Base-by-base conservation (phyloP, 148 eudicot genomes). In the Beta vulgaris region DNA sequence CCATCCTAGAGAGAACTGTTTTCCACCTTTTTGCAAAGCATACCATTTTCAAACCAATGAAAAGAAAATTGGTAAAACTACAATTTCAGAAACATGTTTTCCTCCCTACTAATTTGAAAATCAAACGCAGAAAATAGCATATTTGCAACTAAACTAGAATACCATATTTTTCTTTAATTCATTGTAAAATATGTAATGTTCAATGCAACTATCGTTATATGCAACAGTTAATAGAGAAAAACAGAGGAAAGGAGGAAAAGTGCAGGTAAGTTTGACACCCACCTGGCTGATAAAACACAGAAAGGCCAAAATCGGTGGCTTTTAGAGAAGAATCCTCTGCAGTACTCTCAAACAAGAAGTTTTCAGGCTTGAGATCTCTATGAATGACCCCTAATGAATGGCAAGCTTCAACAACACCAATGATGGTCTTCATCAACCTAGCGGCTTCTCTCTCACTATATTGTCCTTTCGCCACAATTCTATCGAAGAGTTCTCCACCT, bases 361-460 rank as follows among this genome's bases (percentile, higher is more conserved):
- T 90, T 82, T 90, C 93, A 53, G 93, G 93, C 80, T 89, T 89
- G 26, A 89, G 86, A 84, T 89, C 93, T 67, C 91, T 84, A 78
- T 90, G 93, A 84, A 90, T 84, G 18, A 90, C 93, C 13, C 93
- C 93, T 31, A 87, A 75, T 26, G 93, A 90, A 83, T 90, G 93
- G 58, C 93, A 90, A 77, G 80, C 83, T 72, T 90, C 91, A 59
- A 90, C 85, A 32, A 90, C 90, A 48, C 82, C 59, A 39, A 87
- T 83, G 80, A 90, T 90, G 7, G 89, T 86, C 75, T 83, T 87
- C 83, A 87, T 81, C 74, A 89, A 69, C 81, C 73, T 73, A 5
- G 93, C 93, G 1, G 93, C 93, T 58, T 86, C 88, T n/a, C 85
- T 77, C 51, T 87, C 93, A 63, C 85, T 87, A 31, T 84, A 90